phyloP scores from a whole-genome alignment of 1,284 basidiomycete genomes.

The Trametes versicolor region DNA sequence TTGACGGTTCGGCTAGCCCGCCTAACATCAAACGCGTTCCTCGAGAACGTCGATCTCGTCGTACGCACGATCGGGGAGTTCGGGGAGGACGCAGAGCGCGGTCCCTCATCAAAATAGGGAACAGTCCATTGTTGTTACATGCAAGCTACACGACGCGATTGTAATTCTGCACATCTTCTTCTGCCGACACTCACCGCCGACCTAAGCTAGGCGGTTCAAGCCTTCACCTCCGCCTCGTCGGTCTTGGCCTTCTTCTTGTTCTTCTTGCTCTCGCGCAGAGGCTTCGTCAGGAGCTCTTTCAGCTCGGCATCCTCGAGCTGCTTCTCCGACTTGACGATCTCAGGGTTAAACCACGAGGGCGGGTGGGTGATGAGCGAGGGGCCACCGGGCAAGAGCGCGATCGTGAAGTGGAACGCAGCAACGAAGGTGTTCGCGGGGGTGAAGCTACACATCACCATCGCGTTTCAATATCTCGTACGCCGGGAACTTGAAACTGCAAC shows the following conservation, averaged over 20 bases:
- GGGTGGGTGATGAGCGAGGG: slow-evolving; percentile 88
- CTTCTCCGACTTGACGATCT: slow-evolving; percentile 90
- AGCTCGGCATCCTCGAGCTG: slow-evolving; percentile 89
- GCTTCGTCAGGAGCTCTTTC: slow-evolving; percentile 81
- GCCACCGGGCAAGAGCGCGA: slow-evolving; percentile 88
- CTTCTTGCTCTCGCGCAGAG: slow-evolving; percentile 92
- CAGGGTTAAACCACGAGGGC: slow-evolving; percentile 92
- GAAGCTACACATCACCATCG: slow-evolving; percentile 58
- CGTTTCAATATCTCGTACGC: slow-evolving; percentile 3
- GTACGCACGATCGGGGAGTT: slow-evolving; percentile 86
- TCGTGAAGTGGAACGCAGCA: slow-evolving; percentile 96
- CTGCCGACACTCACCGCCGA: background rate
- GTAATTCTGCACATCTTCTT: slow-evolving; percentile 29
- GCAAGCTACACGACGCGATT: slow-evolving; percentile 32
- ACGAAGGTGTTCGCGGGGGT: slow-evolving; percentile 85
- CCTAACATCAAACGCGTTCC: slow-evolving; percentile 83
- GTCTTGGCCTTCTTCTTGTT: slow-evolving; percentile 81
- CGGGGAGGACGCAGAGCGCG: slow-evolving; percentile 61
- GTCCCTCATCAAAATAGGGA: slow-evolving; percentile 21
- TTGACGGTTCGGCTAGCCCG: slow-evolving; percentile 86
- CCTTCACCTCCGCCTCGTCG: slow-evolving; percentile 51
- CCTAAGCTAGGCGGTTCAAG: slow-evolving; percentile 18
- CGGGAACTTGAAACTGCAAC: slow-evolving; percentile 43
- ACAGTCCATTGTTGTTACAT: slow-evolving; percentile 33
- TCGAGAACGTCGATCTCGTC: slow-evolving; percentile 88